Base-by-base conservation (phyloP, 345 rosid genomes). In the Salix dunnii region DNA sequence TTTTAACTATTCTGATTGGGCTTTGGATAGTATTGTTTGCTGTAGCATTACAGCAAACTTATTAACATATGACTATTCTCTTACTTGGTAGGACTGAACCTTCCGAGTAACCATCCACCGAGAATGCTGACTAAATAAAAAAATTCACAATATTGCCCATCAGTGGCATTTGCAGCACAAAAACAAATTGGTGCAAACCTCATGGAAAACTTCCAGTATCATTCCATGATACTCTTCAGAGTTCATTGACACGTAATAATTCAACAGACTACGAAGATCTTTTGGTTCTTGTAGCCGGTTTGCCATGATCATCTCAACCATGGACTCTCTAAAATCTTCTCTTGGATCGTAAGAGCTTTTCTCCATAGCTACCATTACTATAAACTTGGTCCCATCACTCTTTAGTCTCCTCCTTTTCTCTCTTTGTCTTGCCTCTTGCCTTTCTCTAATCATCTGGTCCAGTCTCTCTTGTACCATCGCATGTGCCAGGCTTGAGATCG, bases 331-430 rank as follows among this genome's bases (percentile, higher is more conserved):
- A 65, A 93, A 95, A 78, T 95, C 99, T 77, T 86, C 87, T 77
- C 89, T 84, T 25, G 94, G 97, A 86, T 91, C 92, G 42, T 81
- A 79, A 30, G 97, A 91, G 79, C 87, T 79, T 83, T 88, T 95
- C 79, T 95, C 99, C 93, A 86, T 86, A 0, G 97, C 99, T 72
- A 92, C 88, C 97, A 95, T 87, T 23, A 94, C 90, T 14, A 94
- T 82, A 58, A 94, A 92, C 84, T 86, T 91, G 18, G 88, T 85
- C 11, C 78, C 83, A 51, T 71, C 70, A 31, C 46, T 53, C 16
- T 83, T 74, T 74, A 55, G 61, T 64, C 71, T 71, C 77, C 85
- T 78, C 78, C 85, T 83, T 72, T 76, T 83, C 55, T 81, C 86
- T 68, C 69, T 73, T 8, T 70, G 71, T 76, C 85, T 84, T 48